Percentiles rank a stretch among this genome's conserved stretches.
phyloP scores from a whole-genome alignment of 2,329 filamentous ascomycete genomes.

The Hypoxylon sp. region DNA sequence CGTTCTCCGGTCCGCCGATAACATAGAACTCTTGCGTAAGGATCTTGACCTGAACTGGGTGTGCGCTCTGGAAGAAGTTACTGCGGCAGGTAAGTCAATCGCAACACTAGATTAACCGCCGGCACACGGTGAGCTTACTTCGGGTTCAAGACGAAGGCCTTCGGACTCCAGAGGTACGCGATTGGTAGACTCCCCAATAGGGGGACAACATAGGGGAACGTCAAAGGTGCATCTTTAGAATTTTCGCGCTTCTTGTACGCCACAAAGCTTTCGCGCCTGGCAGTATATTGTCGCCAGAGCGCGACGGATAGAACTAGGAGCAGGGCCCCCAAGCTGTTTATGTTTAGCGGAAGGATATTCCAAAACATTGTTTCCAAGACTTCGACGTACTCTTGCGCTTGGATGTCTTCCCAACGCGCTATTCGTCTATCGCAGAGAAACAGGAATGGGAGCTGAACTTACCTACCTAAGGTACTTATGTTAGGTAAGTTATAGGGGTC shows the following conservation, averaged over 20 bases:
- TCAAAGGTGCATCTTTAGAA: conserved; percentile 29
- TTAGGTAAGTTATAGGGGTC: too few relatives aligned
- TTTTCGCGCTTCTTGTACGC: conserved; percentile 22
- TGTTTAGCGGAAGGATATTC: conserved; percentile 9
- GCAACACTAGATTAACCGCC: background rate
- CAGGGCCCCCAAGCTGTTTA: conserved; percentile 30
- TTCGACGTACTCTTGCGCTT: too few relatives aligned
- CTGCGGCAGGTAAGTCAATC: conserved; percentile 29
- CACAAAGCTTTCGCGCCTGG: conserved; percentile 15
- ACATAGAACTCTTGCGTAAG: conserved; percentile 45
- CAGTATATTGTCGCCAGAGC: conserved; percentile 36
- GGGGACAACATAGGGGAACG: conserved; percentile 45
- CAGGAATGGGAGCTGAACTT: too few relatives aligned
- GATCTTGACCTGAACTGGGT: conserved; percentile 43
- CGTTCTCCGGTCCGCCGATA: conserved; percentile 40
- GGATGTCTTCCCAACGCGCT: too few relatives aligned
- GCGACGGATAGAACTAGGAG: conserved; percentile 28
- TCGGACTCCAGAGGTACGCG: conserved; percentile 42
- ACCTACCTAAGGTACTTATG: too few relatives aligned
- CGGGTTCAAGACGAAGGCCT: conserved; percentile 39
- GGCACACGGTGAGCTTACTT: conserved; percentile 30
- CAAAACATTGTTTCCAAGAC: conserved; percentile 26
- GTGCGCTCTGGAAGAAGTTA: conserved; percentile 44
- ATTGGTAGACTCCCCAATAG: conserved; percentile 43
- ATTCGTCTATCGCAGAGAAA: too few relatives aligned